Evolutionary conservation across 768 basidiomycete genomes (phyloP), one percentile per base, ranked within the genome.

Genomic region (Lactarius evosmus): DNA sequence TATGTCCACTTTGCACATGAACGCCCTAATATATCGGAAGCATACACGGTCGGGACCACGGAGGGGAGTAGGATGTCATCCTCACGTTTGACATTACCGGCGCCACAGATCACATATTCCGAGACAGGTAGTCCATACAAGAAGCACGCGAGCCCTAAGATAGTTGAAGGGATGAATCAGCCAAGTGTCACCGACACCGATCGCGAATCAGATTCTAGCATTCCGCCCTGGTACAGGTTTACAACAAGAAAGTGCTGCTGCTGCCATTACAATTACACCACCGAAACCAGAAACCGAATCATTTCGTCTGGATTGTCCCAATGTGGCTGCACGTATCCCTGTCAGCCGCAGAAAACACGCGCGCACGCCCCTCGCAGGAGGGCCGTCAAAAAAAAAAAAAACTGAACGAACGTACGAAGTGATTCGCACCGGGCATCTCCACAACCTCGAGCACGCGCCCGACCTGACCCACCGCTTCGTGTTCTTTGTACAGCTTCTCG

Each of bases 251-350:
- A 46, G 14, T 32, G 19, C 16, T 9, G 14, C 29, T 19, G 3
- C 38, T 22, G 9, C n/a, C 36, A 25, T 49, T 38, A 67, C 49
- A 57, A 25, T 49, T 38, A 67, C 49, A 57, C 55, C 6, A 65
- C 58, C 29, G 58, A 67, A 19, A 36, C 22, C 30, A 67, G 56
- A 32, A 66, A 66, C 32, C 41, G 63, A 4, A 61, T 19, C 66
- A 61, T 67, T 11, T 36, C 58, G 49, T 67, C 59, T 14, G 66
- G 66, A 11, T 60, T 46, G 34, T 67, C 66, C 66, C 66, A 67
- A 49, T 67, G 66, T 1, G 66, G 66, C 66, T 67, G 34, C 41
- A 30, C 14, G 17, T 16, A 12, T 36, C 16, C 38, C 12, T 9
- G 30, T 64, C 58, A 66, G 33, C 34, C 40, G 32, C 59, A 27